Conservation (phyloP, 768 basidiomycete species). For the Russula dissimulans region DNA sequence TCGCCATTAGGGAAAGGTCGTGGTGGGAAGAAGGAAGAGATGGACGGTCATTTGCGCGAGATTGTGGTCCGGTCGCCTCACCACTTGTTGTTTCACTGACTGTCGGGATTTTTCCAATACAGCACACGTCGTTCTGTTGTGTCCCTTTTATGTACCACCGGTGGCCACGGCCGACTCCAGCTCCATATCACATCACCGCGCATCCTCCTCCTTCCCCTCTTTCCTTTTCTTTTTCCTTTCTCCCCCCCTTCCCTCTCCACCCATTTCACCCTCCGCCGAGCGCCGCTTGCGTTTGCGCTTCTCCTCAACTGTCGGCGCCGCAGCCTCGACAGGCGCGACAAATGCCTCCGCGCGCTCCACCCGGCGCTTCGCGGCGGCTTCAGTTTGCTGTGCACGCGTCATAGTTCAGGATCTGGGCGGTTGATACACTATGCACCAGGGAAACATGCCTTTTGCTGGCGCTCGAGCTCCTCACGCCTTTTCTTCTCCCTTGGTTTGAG, state of each 20-base stretch:
- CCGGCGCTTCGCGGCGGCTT: slow-evolving; percentile 56
- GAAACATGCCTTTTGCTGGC: slow-evolving; percentile 61
- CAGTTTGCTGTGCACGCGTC: slow-evolving; percentile 56
- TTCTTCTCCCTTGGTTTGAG: slow-evolving; percentile 87
- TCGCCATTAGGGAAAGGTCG: slow-evolving; percentile 4
- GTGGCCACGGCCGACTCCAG: background rate
- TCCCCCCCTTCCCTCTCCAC: slow-evolving; percentile 28
- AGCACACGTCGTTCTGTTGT: background rate
- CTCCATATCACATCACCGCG: background rate
- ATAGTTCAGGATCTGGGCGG: background rate
- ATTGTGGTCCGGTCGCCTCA: background rate
- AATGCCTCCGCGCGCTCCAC: slow-evolving; percentile 83
- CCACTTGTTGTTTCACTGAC: background rate
- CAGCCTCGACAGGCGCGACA: slow-evolving; percentile 75
- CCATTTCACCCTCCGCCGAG: slow-evolving; percentile 23
- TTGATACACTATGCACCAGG: background rate
- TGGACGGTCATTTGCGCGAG: slow-evolving; percentile 5
- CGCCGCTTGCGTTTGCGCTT: slow-evolving; percentile 51
- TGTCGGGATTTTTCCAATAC: background rate
- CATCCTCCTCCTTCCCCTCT: slow-evolving; percentile 21
- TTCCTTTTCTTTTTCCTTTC: slow-evolving; percentile 35
- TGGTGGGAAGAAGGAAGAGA: slow-evolving; percentile 5
- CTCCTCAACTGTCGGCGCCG: slow-evolving; percentile 67
- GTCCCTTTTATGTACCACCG: background rate
- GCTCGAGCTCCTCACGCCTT: slow-evolving; percentile 55